Conservation (phyloP, 1,284 basidiomycete species). For the Ganoderma leucocontextum region DNA sequence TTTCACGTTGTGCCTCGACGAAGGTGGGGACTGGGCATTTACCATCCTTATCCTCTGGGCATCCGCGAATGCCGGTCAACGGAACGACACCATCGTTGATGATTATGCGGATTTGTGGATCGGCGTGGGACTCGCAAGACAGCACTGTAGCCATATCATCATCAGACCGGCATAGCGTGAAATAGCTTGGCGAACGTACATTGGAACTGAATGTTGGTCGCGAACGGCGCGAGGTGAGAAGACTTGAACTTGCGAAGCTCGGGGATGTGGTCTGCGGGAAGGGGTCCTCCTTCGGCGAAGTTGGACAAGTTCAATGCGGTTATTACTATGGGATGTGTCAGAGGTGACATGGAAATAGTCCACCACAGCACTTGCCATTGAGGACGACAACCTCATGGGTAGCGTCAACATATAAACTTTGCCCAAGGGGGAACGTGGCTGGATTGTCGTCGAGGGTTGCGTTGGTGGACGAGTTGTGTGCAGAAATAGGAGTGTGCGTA, state of each 20-base stretch:
- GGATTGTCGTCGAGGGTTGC: conserved; percentile 76
- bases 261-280: conserved; percentile 79
- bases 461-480: conserved; percentile 82
- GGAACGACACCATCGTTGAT: conserved; percentile 92
- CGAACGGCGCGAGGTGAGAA: conserved; percentile 78
- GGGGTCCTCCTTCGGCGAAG: conserved; percentile 72
- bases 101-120: conserved; percentile 76
- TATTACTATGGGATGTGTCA: conserved; percentile 52
- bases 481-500: conserved; percentile 73
- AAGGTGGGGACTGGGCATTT: conserved; percentile 84
- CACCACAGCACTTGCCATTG: conserved; percentile 59
- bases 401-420: conserved; percentile 86
- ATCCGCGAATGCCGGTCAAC: conserved; percentile 78
- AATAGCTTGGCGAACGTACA: conserved; percentile 50
- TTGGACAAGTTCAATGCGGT: conserved; percentile 79
- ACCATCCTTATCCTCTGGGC: conserved; percentile 77
- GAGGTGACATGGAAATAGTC: neutral
- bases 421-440: conserved; percentile 81
- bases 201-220: conserved; percentile 81
- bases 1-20: conserved; percentile 73
- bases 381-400: conserved; percentile 87
- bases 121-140: conserved; percentile 59
- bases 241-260: conserved; percentile 66
- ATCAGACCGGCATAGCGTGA: neutral
- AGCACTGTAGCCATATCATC: conserved; percentile 51